Conservation (phyloP, 352 stramenopile genomes). For the Phytophthora niederhauseri region DNA sequence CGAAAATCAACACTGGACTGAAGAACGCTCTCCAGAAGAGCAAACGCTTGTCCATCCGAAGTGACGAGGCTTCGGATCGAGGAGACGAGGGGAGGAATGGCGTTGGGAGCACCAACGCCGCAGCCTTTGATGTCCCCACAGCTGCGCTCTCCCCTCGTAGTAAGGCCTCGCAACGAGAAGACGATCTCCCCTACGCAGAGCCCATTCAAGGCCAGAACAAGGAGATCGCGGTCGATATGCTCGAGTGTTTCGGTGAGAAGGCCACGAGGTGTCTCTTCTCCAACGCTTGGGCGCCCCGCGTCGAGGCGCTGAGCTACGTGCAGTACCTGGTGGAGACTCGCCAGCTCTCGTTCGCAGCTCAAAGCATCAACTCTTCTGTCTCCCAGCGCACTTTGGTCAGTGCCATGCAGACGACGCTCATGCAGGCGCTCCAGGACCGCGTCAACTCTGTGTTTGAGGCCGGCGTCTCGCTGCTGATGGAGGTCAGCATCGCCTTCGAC, state of each 20-base stretch:
- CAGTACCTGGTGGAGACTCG: constrained; percentile 71
- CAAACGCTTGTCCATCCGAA: constrained; percentile 51
- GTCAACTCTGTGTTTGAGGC: constrained; percentile 85
- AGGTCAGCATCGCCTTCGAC: constrained; percentile 70
- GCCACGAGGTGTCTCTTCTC: constrained; percentile 78
- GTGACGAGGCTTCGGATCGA: constrained; percentile 15
- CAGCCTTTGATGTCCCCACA: constrained; percentile 32
- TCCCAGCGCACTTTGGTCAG: constrained; percentile 27
- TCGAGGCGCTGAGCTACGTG: constrained; percentile 80
- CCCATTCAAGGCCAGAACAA: constrained; percentile 70
- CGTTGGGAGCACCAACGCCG: neutral
- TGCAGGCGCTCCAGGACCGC: constrained; percentile 70
- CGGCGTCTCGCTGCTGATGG: constrained; percentile 69
- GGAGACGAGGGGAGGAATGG: constrained; percentile 1
- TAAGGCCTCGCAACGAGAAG: constrained; percentile 68
- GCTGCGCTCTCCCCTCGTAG: constrained; percentile 39
- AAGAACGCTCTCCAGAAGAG: constrained; percentile 70
- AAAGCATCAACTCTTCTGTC: neutral
- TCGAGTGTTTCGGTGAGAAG: constrained; percentile 75
- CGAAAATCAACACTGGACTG: constrained; percentile 84
- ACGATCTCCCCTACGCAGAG: constrained; percentile 82
- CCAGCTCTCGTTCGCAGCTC: constrained; percentile 48
- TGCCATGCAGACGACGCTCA: constrained; percentile 61
- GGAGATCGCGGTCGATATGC: constrained; percentile 45
- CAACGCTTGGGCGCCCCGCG: constrained; percentile 79